Percentiles rank a stretch among this genome's conserved stretches.
Conservation (phyloP, 371 early-diverging fungal genomes). For the Dipsacomyces acuminosporus region DNA sequence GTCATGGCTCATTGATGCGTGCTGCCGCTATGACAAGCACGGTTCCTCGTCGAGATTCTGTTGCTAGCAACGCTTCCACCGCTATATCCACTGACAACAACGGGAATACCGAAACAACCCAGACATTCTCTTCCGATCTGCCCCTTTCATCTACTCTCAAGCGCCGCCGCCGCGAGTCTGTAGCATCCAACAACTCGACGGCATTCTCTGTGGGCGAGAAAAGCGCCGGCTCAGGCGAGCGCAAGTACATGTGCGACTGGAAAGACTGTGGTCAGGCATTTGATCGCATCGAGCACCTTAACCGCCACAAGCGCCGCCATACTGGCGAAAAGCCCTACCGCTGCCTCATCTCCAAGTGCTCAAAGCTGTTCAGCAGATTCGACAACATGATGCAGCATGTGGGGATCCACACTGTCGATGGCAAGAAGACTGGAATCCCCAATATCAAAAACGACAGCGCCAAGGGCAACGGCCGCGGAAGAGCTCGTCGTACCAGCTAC, state of each 20-base stretch:
- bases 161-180: conserved; percentile 12
- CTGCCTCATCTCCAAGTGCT: conserved; percentile 74
- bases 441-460: conserved; percentile 43
- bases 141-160: background rate
- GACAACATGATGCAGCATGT: conserved; percentile 92
- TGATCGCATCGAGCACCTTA: conserved; percentile 44
- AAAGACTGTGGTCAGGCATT: conserved; percentile 31
- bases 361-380: conserved; percentile 78
- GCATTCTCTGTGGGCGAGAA: conserved; percentile 4
- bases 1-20: no score
- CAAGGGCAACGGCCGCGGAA: conserved; percentile 42
- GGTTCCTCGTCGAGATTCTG: conserved; percentile 11
- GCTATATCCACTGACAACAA: background rate
- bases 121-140: background rate
- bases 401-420: conserved; percentile 58
- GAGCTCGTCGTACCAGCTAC: conserved; percentile 45
- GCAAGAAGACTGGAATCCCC: conserved; percentile 42
- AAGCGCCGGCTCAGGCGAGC: conserved; percentile 17
- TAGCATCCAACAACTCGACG: conserved; percentile 15
- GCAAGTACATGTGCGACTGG: conserved; percentile 45
- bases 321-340: conserved; percentile 89
- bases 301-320: conserved; percentile 45
- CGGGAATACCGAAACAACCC: background rate
- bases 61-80: background rate
- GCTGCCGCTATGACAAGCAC: background rate